phyloP scores from a whole-genome alignment of 2,329 filamentous ascomycete genomes.

The Penicillium expansum region DNA sequence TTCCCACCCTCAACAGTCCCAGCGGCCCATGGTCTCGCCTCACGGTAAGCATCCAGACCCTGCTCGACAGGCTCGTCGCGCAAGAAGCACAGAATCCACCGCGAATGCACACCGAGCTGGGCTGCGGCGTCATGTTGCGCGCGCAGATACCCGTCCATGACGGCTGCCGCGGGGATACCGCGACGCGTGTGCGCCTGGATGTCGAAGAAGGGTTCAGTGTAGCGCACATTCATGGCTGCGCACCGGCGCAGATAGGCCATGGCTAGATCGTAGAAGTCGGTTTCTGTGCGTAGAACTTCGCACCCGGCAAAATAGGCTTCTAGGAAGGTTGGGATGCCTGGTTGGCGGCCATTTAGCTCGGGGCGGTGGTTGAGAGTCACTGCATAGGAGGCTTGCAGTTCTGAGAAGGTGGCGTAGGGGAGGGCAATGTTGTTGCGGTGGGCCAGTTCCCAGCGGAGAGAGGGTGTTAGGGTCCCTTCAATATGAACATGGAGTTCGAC shows the following conservation, averaged over 20 bases:
- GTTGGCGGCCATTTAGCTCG: conserved; percentile 37
- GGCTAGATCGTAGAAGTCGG: conserved; percentile 43
- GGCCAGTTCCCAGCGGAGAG: conserved; percentile 44
- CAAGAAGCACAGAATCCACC: conserved; percentile 47
- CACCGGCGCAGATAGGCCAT: conserved; percentile 40
- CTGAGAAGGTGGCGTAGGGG: conserved; percentile 31
- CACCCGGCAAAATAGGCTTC: conserved; percentile 32
- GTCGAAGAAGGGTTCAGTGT: conserved; percentile 46
- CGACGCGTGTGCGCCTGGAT: conserved; percentile 44
- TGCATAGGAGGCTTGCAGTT: conserved; percentile 35
- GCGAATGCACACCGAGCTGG: conserved; percentile 30
- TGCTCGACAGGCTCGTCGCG: conserved; percentile 41
- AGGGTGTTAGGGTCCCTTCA: conserved; percentile 46
- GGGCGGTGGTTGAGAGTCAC: conserved; percentile 38
- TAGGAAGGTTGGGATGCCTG: conserved; percentile 31
- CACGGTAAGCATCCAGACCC: conserved; percentile 41
- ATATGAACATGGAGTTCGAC: conserved; percentile 50
- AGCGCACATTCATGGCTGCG: conserved; percentile 40
- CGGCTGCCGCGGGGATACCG: conserved; percentile 30
- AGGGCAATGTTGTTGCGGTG: conserved; percentile 39
- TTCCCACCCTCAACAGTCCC: conserved; percentile 26
- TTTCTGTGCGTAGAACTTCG: conserved; percentile 29
- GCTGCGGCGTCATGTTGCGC: conserved; percentile 32
- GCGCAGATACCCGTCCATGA: conserved; percentile 39
- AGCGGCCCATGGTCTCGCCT: conserved; percentile 37